Base-by-base conservation (phyloP, 1,284 basidiomycete species). In the Ustilago lituana region DNA sequence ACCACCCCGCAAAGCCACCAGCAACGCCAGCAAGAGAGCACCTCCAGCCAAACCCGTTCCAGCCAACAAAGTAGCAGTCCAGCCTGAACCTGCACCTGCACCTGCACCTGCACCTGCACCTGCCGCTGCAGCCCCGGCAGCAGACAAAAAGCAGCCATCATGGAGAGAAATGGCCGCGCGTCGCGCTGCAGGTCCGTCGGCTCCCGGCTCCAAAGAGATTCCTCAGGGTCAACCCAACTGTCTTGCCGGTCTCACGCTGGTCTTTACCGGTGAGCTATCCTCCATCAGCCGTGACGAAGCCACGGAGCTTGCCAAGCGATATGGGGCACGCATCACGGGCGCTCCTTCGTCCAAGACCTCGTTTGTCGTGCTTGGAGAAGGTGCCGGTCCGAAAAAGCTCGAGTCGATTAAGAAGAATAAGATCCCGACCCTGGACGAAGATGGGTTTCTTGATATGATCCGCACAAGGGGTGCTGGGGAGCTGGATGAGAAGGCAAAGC, bases 271-370 rank as follows among this genome's bases (percentile, higher is more conserved):
- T 11, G 94, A 98, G 77, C 84, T 98, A 41, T 87, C 87, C 40
- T 91, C 90, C 55, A 88, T 98, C 57, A 89, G 91, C 2, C 87
- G 95, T 29, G 93, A 98, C 6, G 93, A 97, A 75, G 91, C 92
- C 0, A 80, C 86, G 33, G 92, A 95, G 70, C 84, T 97, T 2
- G 94, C 91, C 0, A 98, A 98, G 83, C 91, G 94, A 5, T 94
- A 90, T 80, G 93, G 93, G 69, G 95, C 78, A 36, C 63, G 63
- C 4, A 69, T 98, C 12, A 92, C 92, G 0, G 85, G 87, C 1
- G 89, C 91, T 23, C 94, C 94, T 0, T 98, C 95, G 0, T 89
- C 90, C 31, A 93, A 91, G 79, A 99, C 95, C 0, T 89, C 89
- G 29, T 98, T 88, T 73, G 93, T 98, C 43, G 87, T 99, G 9